phyloP scores from a whole-genome alignment of 164 flowering plant species.

The Houttuynia cordata region DNA sequence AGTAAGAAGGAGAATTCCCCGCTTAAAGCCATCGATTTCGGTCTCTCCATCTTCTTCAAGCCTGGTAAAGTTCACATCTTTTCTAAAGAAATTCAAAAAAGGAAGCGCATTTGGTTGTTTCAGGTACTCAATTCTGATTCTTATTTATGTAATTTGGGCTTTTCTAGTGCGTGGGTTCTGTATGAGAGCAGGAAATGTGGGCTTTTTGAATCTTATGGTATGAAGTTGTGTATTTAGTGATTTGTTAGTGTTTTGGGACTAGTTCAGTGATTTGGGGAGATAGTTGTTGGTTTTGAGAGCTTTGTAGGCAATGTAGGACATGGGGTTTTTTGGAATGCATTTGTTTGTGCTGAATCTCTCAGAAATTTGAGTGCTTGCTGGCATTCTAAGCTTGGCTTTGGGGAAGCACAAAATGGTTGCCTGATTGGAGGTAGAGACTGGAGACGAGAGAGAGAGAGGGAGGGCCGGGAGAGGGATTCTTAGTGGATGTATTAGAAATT shows the following conservation, averaged over 20 bases:
- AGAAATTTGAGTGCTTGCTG: neutral
- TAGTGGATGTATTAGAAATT: too few species aligned
- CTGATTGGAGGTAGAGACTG: neutral
- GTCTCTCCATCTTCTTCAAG: conserved; percentile 91
- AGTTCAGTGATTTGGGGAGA: neutral
- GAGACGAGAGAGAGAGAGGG: too few species aligned
- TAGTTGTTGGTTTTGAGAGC: neutral
- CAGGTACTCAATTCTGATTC: too few species aligned
- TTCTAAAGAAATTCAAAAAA: too few species aligned
- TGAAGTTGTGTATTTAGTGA: too few species aligned
- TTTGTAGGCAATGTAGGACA: neutral
- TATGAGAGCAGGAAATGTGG: neutral
- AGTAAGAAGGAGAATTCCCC: conserved; percentile 97
- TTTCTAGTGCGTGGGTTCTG: neutral
- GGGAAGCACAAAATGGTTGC: neutral
- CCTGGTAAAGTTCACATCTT: conserved; percentile 34
- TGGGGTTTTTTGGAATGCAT: neutral
- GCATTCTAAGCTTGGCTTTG: neutral
- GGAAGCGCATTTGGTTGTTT: too few species aligned
- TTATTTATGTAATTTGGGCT: neutral
- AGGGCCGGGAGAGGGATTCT: too few species aligned
- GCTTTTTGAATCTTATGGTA: neutral
- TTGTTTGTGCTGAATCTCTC: neutral
- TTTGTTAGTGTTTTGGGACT: neutral
- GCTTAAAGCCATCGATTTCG: conserved; percentile 87